Evolutionary conservation across 345 rosid species (phyloP).

Genomic region (Populus ilicifolia): DNA sequence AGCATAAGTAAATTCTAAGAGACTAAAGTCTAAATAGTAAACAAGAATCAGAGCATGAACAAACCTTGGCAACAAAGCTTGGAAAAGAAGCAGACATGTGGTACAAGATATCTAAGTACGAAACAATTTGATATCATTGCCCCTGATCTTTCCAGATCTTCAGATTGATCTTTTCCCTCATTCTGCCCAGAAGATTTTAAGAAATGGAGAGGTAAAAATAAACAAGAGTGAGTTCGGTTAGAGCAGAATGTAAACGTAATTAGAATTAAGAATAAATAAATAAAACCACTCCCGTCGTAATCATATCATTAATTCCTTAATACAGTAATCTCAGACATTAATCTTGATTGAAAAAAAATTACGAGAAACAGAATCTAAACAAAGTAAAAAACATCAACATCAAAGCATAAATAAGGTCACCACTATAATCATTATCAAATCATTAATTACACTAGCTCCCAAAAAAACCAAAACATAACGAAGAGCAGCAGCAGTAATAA

Average conservation of each 20-base stretch:
- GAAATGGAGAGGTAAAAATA: background rate
- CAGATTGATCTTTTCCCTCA: constrained; percentile 33
- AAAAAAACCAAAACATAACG: background rate
- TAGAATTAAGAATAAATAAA: too few relatives aligned
- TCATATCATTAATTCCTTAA: background rate
- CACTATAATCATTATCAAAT: background rate
- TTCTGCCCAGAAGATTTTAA: constrained; percentile 23
- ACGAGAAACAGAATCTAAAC: background rate
- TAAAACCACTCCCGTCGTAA: background rate
- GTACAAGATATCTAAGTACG: constrained; percentile 85
- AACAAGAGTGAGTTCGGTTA: background rate
- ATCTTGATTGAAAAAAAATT: too few relatives aligned
- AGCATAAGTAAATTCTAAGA: background rate
- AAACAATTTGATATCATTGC: constrained; percentile 77
- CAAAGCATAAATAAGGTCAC: background rate
- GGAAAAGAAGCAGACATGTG: constrained; percentile 94
- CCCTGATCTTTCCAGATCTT: constrained; percentile 69
- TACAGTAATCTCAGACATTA: background rate
- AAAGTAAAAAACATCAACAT: background rate
- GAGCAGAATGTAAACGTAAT: background rate
- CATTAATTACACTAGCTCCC: background rate
- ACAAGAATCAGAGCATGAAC: constrained; percentile 24
- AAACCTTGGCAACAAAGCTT: constrained; percentile 98
- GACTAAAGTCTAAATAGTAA: background rate
- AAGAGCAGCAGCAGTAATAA: background rate